Conservation (phyloP, 768 basidiomycete species). For the Leccinum barrowsii region DNA sequence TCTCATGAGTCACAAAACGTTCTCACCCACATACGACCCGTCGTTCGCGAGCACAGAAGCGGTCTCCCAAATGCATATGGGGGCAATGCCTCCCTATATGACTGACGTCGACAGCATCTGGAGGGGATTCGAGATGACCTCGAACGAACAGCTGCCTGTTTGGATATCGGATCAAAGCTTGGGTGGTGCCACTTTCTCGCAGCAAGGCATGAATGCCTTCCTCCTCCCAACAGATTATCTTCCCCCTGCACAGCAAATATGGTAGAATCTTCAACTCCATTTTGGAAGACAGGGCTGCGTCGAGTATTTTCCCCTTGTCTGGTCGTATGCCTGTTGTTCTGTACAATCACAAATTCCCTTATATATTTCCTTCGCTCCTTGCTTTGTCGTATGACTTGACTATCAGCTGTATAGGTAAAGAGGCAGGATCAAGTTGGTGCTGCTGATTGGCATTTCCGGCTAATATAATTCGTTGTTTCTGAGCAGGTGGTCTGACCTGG, state of each 20-base stretch:
- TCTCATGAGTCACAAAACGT: constrained; percentile 43
- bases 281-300: constrained; percentile 4
- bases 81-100: constrained; percentile 22
- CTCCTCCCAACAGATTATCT: constrained; percentile 73
- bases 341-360: constrained; percentile 23
- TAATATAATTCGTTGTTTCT: not conserved
- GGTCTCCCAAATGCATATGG: constrained; percentile 32
- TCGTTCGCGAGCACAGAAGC: constrained; percentile 33
- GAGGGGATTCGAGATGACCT: constrained; percentile 69
- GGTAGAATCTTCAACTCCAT: constrained; percentile 40
- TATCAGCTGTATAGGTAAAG: not conserved
- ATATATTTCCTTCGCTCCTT: constrained; percentile 13
- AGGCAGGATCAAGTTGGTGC: constrained; percentile 5
- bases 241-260: constrained; percentile 69
- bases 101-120: constrained; percentile 62
- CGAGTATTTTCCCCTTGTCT: constrained; percentile 17
- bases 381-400: constrained; percentile 10
- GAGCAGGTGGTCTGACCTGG: constrained; percentile 1
- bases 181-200: constrained; percentile 70
- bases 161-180: constrained; percentile 85
- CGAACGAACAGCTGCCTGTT: constrained; percentile 74
- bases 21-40: constrained; percentile 56
- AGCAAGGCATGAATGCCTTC: constrained; percentile 85
- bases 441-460: not conserved
- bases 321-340: constrained; percentile 19